Conservation (phyloP, 2,329 filamentous ascomycete species). For the Claviceps humidiphila region DNA sequence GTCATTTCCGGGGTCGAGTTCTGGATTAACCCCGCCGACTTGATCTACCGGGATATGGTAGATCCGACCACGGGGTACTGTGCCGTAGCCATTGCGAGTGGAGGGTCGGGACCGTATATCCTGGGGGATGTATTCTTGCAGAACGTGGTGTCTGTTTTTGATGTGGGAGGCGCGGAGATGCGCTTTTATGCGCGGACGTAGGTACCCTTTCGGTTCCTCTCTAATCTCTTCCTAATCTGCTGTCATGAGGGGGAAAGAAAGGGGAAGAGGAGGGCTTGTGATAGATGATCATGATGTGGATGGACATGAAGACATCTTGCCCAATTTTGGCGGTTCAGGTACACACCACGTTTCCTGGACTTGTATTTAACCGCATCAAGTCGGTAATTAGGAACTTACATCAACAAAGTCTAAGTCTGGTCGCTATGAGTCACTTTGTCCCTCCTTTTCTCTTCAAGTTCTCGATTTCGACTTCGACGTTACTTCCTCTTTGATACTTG, state of each 20-base stretch:
- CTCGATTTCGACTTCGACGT: too few species aligned
- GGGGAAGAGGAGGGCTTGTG: neutral
- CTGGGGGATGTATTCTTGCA: slow-evolving; percentile 37
- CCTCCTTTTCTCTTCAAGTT: too few species aligned
- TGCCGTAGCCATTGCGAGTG: slow-evolving; percentile 32
- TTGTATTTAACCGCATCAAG: neutral
- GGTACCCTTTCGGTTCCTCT: neutral
- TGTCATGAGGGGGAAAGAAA: neutral
- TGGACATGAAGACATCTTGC: too few species aligned
- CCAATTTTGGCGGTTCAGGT: neutral
- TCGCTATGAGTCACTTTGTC: too few species aligned
- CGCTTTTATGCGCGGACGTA: slow-evolving; percentile 24
- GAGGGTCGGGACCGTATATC: slow-evolving; percentile 32
- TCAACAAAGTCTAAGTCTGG: too few species aligned
- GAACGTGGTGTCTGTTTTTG: slow-evolving; percentile 36
- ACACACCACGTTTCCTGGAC: neutral
- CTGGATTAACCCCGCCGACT: slow-evolving; percentile 33
- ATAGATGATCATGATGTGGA: neutral
- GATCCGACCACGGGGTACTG: slow-evolving; percentile 35
- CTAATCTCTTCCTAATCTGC: neutral
- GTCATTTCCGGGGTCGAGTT: slow-evolving; percentile 30
- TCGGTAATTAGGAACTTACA: too few species aligned
- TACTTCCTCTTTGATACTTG: too few species aligned
- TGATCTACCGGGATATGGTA: slow-evolving; percentile 30
- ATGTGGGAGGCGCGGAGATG: slow-evolving; percentile 32